Evolutionary conservation across 805 yeast genomes (phyloP), one percentile per base, ranked within the genome.

Genomic region (Lachancea quebecensis): DNA sequence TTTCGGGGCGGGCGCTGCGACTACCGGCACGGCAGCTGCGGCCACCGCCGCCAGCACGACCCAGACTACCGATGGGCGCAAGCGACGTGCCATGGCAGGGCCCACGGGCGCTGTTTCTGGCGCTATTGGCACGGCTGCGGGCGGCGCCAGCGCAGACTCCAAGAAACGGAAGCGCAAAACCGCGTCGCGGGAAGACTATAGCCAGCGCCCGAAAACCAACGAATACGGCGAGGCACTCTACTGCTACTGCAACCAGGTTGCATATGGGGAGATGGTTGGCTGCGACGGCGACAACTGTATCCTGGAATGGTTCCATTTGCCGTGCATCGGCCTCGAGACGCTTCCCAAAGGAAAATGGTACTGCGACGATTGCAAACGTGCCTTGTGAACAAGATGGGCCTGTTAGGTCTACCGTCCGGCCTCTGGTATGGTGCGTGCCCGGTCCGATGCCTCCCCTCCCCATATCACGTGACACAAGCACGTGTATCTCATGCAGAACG

Each of bases 231-330:
- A 90, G 58, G 95, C 95, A 0, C 78, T 89, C 2, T 91, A 91
- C 63, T 93, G 99, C 65, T 90, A 91, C 68, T 93, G 99, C 68
- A 87, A 89, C 62, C 96, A 90, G 62, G 95, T 90, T 0, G 91
- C 97, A 4, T 93, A 85, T 61, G 99, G 99, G 15, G 98, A 93
- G 59, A 93, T 93, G 99, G 97, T 93, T 49, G 99, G 95, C 2
- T 93, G 99, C 68, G 99, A 93, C 59, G 97, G 96, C 10, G 90
- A 86, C 31, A 79, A 82, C 47, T 91, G 98, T 69, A 81, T 81
- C 61, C 73, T 88, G 44, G 98, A 90, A 64, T 90, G 98, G 98
- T 90, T 90, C 68, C 98, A 90, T 69, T 70, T 91, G 54, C 95
- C 95, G 14, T 90, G 98, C 66, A 85, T 87, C 36, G 96, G 96